phyloP scores from a whole-genome alignment of 352 stramenopile genomes.

The Phytophthora palmivora region DNA sequence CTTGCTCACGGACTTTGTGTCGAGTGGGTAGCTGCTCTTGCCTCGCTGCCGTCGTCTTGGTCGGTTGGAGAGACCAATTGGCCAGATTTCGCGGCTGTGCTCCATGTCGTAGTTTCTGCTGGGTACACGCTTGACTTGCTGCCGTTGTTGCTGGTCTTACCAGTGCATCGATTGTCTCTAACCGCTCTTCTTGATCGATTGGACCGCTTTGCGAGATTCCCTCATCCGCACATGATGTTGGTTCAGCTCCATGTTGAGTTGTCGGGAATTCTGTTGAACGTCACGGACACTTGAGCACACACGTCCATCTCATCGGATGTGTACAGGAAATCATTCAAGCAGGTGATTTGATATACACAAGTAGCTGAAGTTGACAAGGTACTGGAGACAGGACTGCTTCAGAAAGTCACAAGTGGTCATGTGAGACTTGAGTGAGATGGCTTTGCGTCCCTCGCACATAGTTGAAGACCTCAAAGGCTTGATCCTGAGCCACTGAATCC shows the following conservation, averaged over 20 bases:
- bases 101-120: constrained; percentile 14
- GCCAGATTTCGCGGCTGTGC: constrained; percentile 1
- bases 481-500: too few species aligned
- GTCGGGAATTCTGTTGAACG: constrained; percentile 2
- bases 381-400: too few species aligned
- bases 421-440: too few species aligned
- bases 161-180: constrained; percentile 9
- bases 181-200: constrained; percentile 20
- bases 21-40: constrained; percentile 10
- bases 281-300: not conserved
- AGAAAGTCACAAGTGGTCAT: too few species aligned
- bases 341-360: too few species aligned
- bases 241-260: constrained; percentile 21
- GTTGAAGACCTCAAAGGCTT: too few species aligned
- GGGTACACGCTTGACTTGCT: constrained; percentile 31
- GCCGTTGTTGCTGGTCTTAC: constrained; percentile 28
- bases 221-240: constrained; percentile 10
- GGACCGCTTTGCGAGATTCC: constrained; percentile 8
- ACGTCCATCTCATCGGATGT: not conserved
- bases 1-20: constrained; percentile 32
- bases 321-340: too few species aligned
- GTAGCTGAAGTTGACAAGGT: too few species aligned
- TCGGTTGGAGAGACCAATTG: not conserved
- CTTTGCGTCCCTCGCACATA: too few species aligned
- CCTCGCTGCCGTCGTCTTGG: not conserved